phyloP scores from a whole-genome alignment of 192 early-diverging fungal species.

The Spinellus fusiger region DNA sequence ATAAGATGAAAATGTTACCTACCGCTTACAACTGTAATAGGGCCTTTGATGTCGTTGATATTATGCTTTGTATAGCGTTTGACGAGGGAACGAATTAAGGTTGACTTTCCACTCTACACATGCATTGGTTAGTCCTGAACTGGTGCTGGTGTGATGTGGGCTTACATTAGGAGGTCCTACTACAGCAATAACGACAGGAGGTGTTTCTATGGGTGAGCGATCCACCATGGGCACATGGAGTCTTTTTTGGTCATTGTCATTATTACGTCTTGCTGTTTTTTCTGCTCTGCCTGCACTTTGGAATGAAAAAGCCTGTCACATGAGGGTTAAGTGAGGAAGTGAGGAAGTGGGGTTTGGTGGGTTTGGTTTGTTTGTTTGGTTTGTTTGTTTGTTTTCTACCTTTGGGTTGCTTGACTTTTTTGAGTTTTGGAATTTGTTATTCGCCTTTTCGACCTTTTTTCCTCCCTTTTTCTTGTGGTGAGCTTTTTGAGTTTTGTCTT shows the following conservation, averaged over 20 bases:
- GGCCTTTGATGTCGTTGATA: slow-evolving; percentile 85
- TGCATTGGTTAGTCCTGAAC: neutral
- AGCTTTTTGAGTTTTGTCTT: slow-evolving; percentile 70
- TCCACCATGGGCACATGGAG: slow-evolving; percentile 96
- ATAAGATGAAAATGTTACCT: slow-evolving; percentile 1
- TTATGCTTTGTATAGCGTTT: slow-evolving; percentile 95
- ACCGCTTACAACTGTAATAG: slow-evolving; percentile 94
- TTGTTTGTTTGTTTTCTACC: slow-evolving; percentile 34
- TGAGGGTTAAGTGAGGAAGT: neutral
- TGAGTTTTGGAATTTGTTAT: slow-evolving; percentile 68
- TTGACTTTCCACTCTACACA: slow-evolving; percentile 86
- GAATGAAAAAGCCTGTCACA: slow-evolving; percentile 63
- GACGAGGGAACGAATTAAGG: slow-evolving; percentile 93
- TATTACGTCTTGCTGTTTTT: slow-evolving; percentile 71
- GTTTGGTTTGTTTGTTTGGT: neutral
- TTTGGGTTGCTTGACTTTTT: slow-evolving; percentile 85
- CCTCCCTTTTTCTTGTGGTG: slow-evolving; percentile 80
- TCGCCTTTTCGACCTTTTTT: slow-evolving; percentile 75
- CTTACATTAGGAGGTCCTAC: slow-evolving; percentile 89
- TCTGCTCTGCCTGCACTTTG: slow-evolving; percentile 70
- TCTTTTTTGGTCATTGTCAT: slow-evolving; percentile 83
- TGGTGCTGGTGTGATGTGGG: neutral
- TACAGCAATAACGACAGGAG: slow-evolving; percentile 91
- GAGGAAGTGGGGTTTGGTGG: neutral
- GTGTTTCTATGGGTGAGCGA: slow-evolving; percentile 82